Evolutionary conservation across 441 rosid genomes (phyloP).

Genomic region (Rhodomyrtus psidioides): DNA sequence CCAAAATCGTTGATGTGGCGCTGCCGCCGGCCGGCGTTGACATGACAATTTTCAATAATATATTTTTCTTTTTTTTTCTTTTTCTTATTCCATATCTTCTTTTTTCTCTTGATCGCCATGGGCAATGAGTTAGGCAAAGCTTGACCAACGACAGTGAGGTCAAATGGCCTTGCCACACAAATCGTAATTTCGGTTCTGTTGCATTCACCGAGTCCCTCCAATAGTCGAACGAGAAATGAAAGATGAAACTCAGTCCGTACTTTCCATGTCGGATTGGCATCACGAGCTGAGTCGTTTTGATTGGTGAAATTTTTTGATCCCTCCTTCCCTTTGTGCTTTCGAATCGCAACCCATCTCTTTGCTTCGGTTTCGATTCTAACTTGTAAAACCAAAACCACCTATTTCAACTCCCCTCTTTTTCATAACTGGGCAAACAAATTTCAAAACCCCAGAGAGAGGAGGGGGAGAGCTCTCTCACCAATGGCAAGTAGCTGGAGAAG

Average conservation of each 20-base stretch:
- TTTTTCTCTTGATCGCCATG: no score
- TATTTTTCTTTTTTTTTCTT: no score
- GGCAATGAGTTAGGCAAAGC: no score
- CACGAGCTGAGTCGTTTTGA: neutral
- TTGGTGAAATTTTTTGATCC: neutral
- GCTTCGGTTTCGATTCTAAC: neutral
- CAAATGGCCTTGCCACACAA: neutral
- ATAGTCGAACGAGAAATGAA: neutral
- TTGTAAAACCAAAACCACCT: neutral
- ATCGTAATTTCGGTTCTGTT: neutral
- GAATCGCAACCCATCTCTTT: neutral
- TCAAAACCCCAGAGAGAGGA: neutral
- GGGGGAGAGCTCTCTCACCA: no score
- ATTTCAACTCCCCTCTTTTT: neutral
- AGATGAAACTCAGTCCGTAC: neutral
- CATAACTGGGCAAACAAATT: neutral
- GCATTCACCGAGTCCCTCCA: neutral
- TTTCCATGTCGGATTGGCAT: neutral
- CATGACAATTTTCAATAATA: no score
- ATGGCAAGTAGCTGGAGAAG: slow-evolving; percentile 41
- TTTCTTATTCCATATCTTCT: no score
- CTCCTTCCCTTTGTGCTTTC: neutral
- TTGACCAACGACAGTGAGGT: no score
- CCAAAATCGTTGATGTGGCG: no score
- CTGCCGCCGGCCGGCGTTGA: no score